Evolutionary conservation across 2,329 filamentous ascomycete genomes (phyloP).

Genomic region (Fusarium kyushuense): DNA sequence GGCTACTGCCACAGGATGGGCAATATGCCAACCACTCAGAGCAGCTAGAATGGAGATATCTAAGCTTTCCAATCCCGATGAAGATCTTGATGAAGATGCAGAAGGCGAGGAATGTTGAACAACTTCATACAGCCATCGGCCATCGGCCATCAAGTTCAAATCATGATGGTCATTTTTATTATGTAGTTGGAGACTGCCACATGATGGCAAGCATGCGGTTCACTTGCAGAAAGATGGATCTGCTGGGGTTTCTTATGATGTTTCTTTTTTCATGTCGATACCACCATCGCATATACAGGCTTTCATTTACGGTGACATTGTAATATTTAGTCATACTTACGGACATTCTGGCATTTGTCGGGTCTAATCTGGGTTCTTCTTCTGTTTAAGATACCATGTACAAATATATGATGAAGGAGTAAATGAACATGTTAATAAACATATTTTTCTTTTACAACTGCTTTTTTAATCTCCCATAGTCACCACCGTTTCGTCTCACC

Average conservation of each 20-base stretch:
- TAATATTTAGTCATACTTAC: not conserved
- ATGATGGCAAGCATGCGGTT: not conserved
- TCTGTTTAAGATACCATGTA: constrained; percentile 1
- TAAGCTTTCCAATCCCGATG: constrained; percentile 12
- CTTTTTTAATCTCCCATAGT: not conserved
- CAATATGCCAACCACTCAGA: constrained; percentile 51
- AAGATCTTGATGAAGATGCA: constrained; percentile 44
- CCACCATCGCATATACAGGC: constrained; percentile 14
- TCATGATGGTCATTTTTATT: not conserved
- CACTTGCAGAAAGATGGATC: not conserved
- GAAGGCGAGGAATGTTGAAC: constrained; percentile 47
- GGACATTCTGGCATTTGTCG: not conserved
- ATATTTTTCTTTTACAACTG: not conserved
- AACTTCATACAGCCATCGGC: not conserved
- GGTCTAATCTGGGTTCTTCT: not conserved
- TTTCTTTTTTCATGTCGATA: constrained; percentile 20
- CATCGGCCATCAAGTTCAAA: not conserved
- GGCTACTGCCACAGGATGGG: constrained; percentile 48
- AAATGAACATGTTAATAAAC: not conserved
- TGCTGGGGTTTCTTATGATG: not conserved
- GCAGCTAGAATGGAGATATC: constrained; percentile 28
- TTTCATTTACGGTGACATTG: not conserved
- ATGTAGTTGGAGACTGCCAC: not conserved
- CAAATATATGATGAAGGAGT: not conserved
- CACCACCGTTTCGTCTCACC: not conserved